A percentile compares a stretch with the other conserved stretches of the same genome.
phyloP scores from a whole-genome alignment of 306 rosid species.

The Gynostemma pentaphyllum region DNA sequence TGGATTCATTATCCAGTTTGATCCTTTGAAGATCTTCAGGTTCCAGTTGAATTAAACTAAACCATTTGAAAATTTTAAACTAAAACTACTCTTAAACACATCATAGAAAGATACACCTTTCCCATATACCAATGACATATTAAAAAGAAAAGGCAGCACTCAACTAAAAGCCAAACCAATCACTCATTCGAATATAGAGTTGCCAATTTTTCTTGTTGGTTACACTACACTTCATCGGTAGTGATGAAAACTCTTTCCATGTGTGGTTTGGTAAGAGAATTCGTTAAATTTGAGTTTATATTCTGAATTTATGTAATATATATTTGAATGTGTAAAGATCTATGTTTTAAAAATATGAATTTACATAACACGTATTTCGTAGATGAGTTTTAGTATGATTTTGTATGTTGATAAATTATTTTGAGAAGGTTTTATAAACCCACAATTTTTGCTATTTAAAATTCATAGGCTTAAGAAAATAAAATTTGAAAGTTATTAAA shows the following conservation, averaged over 20 bases:
- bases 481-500: too few relatives aligned
- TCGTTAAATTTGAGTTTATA: too few relatives aligned
- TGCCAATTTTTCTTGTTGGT: neutral
- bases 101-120: neutral
- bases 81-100: neutral
- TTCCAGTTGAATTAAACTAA: constrained; percentile 1
- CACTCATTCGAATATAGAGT: neutral
- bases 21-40: neutral
- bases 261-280: too few relatives aligned
- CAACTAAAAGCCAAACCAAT: neutral
- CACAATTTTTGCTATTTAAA: too few relatives aligned
- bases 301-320: too few relatives aligned
- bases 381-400: too few relatives aligned
- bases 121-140: constrained; percentile 1
- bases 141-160: neutral
- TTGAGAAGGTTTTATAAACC: too few relatives aligned
- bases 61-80: neutral
- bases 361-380: too few relatives aligned
- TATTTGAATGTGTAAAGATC: too few relatives aligned
- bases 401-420: too few relatives aligned
- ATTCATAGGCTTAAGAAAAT: too few relatives aligned
- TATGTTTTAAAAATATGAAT: too few relatives aligned
- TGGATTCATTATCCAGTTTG: neutral
- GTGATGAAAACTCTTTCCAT: neutral
- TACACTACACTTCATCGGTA: neutral